Conservation (phyloP, 257 asterid genomes). For the Przewalskia tangutica region DNA sequence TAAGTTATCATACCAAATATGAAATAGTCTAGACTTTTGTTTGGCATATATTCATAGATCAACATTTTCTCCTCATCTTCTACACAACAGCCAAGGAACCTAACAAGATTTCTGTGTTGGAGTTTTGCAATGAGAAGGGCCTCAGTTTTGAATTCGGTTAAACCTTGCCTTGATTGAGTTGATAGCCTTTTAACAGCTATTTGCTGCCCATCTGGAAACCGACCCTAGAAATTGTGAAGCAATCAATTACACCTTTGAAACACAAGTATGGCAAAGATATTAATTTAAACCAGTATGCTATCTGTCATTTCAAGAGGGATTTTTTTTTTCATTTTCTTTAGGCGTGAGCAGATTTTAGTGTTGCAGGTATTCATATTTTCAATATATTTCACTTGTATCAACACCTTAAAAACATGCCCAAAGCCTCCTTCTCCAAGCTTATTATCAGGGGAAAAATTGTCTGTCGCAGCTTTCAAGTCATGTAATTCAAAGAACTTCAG, state of each 20-base stretch:
- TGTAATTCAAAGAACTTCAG: not conserved
- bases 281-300: not conserved
- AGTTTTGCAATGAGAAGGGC: constrained; percentile 21
- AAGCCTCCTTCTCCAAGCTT: constrained; percentile 37
- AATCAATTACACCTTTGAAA: not conserved
- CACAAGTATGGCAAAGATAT: not conserved
- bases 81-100: constrained; percentile 22
- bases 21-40: constrained; percentile 25
- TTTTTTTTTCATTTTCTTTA: not conserved
- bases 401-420: constrained; percentile 27
- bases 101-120: constrained; percentile 29
- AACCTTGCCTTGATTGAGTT: constrained; percentile 17
- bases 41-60: constrained; percentile 23
- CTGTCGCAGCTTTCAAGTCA: constrained; percentile 9
- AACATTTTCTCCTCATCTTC: constrained; percentile 23
- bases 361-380: not conserved
- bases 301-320: not conserved
- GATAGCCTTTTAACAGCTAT: constrained; percentile 25
- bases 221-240: constrained; percentile 8
- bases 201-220: constrained; percentile 12
- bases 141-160: constrained; percentile 25
- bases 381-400: not conserved
- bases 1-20: constrained; percentile 16
- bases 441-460: constrained; percentile 14
- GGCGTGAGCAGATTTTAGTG: not conserved